Evolutionary conservation across 129 eudicot genomes (phyloP), one percentile per base, ranked within the genome.

Genomic region (Chrysanthemum lavandulifolium): DNA sequence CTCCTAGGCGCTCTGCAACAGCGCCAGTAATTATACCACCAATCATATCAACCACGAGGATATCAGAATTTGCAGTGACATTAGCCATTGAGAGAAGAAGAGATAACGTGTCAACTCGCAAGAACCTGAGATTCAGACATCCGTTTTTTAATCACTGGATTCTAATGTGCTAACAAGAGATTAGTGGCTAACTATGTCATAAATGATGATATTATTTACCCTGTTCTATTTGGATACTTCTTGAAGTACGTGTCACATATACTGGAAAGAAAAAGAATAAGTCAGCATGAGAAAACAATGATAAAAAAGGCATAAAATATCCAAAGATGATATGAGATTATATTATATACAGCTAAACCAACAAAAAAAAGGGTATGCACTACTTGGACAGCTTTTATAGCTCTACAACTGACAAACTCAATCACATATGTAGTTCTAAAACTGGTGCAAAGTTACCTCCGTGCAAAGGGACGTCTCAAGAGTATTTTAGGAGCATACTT

Each of bases 201-300:
- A 52, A 2, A 15, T 1, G 56, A 33, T 18, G 57, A 77, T 52
- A 23, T 50, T 55, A 48, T 15, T 81, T 82, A 93, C 98, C 98
- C 96, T 16, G 80, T 90, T 90, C 83, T 90, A 10, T 81, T 78
- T 47, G 98, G 92, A 86, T 86, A 81, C 76, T 94, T 94, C 83
- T 90, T 94, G 96, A 94, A 94, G 89, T 94, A 94, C 45, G 97
- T 88, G 79, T 94, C 98, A 61, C 98, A 90, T 77, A 94, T 90
- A 78, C 98, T 94, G 97, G 14, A 77, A 77, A 45, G 45, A 71
- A 67, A 13, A 80, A 79, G 47, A 12, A 68, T 50, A 82, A 61
- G 45, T 81, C 27, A 78, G 73, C 71, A 71, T 33, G 51, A 5
- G 69, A 47, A 74, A 54, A 60, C 15, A 65, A 56, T 49, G 23